Evolutionary conservation across 495 filamentous ascomycete genomes (phyloP), one percentile per base, ranked within the genome.

Genomic region (Penicillium antarcticum): DNA sequence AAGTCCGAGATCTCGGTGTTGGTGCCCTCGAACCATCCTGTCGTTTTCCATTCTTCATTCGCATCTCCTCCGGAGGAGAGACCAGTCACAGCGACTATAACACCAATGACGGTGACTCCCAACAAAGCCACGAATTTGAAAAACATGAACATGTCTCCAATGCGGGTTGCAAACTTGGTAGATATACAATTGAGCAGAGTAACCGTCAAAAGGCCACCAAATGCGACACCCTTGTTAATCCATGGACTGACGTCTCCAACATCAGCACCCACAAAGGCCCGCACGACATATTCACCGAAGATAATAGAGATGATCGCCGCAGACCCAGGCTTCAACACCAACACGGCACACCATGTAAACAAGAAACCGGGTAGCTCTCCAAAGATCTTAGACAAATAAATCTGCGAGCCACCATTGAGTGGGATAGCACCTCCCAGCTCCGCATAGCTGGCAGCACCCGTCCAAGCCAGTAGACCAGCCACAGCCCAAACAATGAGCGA

Each of bases 231-330:
- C 70, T 97, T 98, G 69, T 90, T 94, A 58, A 95, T 83, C 91
- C 91, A 97, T 2, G 84, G 76, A 57, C 82, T 95, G 48, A 84
- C 76, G 18, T 80, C 80, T 57, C 87, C 85, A 0, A 84, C 84
- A 45, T 95, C 89, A 11, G 91, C 85, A 14, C 89, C 90, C 40
- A 95, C 84, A 19, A 85, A 77, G 1, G 91, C 92, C 23, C 92
- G 81, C 52, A 96, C 91, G 19, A 96, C 74, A 61, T 98, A 98
- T 68, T 98, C 94, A 21, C 95, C 94, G 71, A 96, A 97, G 53
- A 98, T 97, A 47, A 98, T 96, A 23, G 92, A 82, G 48, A 97
- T 90, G 66, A 98, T 98, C 21, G 94, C 94, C 6, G 91, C 84
- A 12, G 88, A 87, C 1, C 94, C 94, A 6, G 94, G 94, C 69